These are phyloP conservation scores for Tuber borchii DNA, from an alignment of 495 filamentous ascomycete species.

Conservation along the genomic window DNA sequence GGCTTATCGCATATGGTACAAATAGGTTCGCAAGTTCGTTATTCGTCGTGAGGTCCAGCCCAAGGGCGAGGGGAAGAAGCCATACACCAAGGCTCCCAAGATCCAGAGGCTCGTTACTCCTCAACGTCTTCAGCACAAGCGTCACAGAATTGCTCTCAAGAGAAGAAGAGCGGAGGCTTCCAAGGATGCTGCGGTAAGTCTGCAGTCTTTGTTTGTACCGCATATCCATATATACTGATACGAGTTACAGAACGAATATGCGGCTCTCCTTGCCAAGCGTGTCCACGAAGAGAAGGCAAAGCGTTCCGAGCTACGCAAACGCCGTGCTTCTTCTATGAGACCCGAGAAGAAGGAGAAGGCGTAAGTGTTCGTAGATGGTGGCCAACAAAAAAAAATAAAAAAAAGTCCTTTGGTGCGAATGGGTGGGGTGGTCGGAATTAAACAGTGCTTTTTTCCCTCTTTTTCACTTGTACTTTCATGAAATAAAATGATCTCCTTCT, in stretches of 20 bases:
- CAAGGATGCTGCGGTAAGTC: constrained; percentile 96
- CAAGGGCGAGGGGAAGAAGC: constrained; percentile 89
- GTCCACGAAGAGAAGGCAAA: constrained; percentile 86
- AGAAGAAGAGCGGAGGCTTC: constrained; percentile 85
- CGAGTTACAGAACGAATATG: constrained; percentile 71
- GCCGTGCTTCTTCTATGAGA: constrained; percentile 89
- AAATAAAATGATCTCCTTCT: background rate
- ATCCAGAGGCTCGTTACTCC: constrained; percentile 99
- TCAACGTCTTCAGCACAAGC: constrained; percentile 99
- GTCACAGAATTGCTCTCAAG: constrained; percentile 94
- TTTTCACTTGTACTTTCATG: background rate
- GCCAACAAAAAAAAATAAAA: background rate
- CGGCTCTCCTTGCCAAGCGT: constrained; percentile 86
- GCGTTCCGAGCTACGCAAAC: constrained; percentile 88
- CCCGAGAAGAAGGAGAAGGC: constrained; percentile 54
- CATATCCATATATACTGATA: constrained; percentile 43
- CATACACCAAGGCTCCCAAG: constrained; percentile 98
- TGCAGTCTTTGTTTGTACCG: background rate
- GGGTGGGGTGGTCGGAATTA: background rate
- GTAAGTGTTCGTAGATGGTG: background rate
- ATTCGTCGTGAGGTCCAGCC: constrained; percentile 94
- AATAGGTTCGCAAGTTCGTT: constrained; percentile 93
- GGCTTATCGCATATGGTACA: background rate
- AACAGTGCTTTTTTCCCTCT: background rate
- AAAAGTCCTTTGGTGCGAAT: background rate